Evolutionary conservation across 495 filamentous ascomycete genomes (phyloP).

Genomic region (Staphylotrichum longicolle): DNA sequence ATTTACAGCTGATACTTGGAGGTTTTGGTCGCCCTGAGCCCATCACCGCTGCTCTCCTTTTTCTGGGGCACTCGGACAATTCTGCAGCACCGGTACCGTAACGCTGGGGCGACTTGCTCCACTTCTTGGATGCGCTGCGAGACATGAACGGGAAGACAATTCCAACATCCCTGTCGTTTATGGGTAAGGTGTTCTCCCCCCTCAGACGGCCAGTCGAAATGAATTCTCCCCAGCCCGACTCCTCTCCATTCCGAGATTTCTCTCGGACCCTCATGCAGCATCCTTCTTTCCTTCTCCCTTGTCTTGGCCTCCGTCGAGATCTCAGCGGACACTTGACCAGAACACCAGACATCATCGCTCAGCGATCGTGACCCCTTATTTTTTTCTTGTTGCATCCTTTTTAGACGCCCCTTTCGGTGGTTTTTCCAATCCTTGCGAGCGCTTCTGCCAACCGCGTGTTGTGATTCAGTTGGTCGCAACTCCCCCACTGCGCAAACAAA

Average conservation of each 20-base stretch:
- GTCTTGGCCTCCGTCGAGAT: conserved; percentile 8
- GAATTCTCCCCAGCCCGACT: conserved; percentile 29
- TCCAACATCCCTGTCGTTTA: conserved; percentile 21
- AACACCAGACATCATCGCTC: not conserved
- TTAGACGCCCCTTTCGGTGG: not conserved
- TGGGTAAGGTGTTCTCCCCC: conserved; percentile 25
- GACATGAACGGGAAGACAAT: conserved; percentile 27
- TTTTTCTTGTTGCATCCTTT: not conserved
- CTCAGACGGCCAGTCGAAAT: conserved; percentile 23
- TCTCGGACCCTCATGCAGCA: conserved; percentile 28
- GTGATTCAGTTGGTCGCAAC: not conserved
- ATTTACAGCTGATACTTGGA: too few relatives aligned
- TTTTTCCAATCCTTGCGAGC: not conserved
- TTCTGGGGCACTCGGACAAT: too few relatives aligned
- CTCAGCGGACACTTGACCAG: not conserved
- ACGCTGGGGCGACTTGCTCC: not conserved
- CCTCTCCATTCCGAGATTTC: conserved; percentile 34
- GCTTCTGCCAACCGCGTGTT: not conserved
- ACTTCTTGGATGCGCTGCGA: conserved; percentile 22
- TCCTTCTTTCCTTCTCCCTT: conserved; percentile 20
- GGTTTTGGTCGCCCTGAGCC: too few relatives aligned
- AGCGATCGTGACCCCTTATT: not conserved
- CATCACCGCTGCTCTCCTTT: too few relatives aligned
- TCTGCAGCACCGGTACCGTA: too few relatives aligned
- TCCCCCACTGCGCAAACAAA: not conserved